A percentile compares a stretch with the other conserved stretches of the same genome.
phyloP scores from a whole-genome alignment of 2,329 filamentous ascomycete species.

The Blastomyces gilchristii region DNA sequence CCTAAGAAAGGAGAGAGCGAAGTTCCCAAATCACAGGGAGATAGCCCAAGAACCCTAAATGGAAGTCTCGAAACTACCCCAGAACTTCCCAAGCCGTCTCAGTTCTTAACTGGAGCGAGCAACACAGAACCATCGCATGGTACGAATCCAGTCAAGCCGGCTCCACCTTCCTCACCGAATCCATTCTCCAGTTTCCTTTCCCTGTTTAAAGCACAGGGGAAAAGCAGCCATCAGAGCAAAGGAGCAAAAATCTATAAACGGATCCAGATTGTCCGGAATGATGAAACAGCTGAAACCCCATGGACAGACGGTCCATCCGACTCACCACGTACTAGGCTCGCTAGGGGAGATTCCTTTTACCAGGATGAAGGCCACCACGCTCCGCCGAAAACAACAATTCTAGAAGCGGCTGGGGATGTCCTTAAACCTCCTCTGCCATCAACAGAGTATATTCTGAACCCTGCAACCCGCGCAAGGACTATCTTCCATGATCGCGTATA shows the following conservation, averaged over 20 bases:
- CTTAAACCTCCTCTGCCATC: conserved; percentile 81
- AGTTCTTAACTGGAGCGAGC: conserved; percentile 14
- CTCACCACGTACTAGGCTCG: conserved; percentile 23
- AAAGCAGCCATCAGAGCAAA: conserved; percentile 37
- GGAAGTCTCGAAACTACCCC: conserved; percentile 13
- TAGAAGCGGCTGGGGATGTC: conserved; percentile 87
- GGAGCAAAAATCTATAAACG: conserved; percentile 58
- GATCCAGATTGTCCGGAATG: conserved; percentile 58
- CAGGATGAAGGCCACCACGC: conserved; percentile 48
- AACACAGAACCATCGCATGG: conserved; percentile 23
- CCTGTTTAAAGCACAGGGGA: conserved; percentile 56
- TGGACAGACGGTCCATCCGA: conserved; percentile 1
- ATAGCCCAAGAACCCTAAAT: no score
- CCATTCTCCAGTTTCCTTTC: conserved; percentile 58
- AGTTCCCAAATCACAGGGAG: neutral
- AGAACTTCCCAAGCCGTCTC: conserved; percentile 14
- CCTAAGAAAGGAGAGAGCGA: neutral
- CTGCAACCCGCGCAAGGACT: conserved; percentile 66
- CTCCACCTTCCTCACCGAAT: conserved; percentile 29
- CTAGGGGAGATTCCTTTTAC: conserved; percentile 42
- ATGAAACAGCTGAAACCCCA: conserved; percentile 2
- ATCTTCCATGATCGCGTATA: conserved; percentile 98
- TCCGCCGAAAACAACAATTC: conserved; percentile 83
- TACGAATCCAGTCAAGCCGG: conserved; percentile 15
- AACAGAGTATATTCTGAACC: conserved; percentile 72